Conservation (phyloP, 129 eudicot genomes). For the Pittosporum tobira region DNA sequence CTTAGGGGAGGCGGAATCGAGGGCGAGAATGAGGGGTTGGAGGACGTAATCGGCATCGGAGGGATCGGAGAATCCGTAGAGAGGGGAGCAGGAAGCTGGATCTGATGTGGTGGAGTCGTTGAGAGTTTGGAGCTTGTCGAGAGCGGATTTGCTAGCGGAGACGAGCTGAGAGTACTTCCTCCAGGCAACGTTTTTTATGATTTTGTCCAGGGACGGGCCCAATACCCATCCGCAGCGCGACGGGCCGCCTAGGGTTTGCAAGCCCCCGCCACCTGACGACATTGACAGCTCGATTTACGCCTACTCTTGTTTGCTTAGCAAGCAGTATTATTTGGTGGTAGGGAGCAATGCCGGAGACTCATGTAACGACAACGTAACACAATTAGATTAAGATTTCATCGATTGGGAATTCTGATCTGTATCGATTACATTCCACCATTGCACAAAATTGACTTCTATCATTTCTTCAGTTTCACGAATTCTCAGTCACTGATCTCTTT, state of each 20-base stretch:
- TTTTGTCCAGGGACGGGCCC: slow-evolving; percentile 94
- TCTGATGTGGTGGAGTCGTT: slow-evolving; percentile 34
- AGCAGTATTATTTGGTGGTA: too few relatives aligned
- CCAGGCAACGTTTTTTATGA: slow-evolving; percentile 95
- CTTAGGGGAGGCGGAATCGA: slow-evolving; percentile 66
- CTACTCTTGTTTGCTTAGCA: too few relatives aligned
- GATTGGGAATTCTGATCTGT: too few relatives aligned
- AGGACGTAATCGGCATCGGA: slow-evolving; percentile 56
- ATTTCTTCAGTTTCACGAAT: too few relatives aligned
- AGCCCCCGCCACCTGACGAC: background rate
- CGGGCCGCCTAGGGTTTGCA: slow-evolving; percentile 82
- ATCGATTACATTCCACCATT: too few relatives aligned
- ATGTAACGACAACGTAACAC: too few relatives aligned
- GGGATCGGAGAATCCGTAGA: slow-evolving; percentile 45
- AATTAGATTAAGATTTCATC: too few relatives aligned
- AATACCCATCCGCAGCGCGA: slow-evolving; percentile 85
- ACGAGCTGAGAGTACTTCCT: slow-evolving; percentile 87
- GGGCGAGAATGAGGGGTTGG: slow-evolving; percentile 60
- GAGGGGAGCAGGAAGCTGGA: slow-evolving; percentile 53
- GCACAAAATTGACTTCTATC: too few relatives aligned
- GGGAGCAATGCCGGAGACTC: too few relatives aligned
- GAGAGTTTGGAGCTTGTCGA: slow-evolving; percentile 65
- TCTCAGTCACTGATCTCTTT: too few relatives aligned
- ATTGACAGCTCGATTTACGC: too few relatives aligned
- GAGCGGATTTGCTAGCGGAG: slow-evolving; percentile 71